A percentile compares a stretch with the other conserved stretches of the same genome.
These are phyloP conservation scores for Hordeum marinum DNA, from an alignment of 176 grass and related monocot species.

Conservation along the genomic window DNA sequence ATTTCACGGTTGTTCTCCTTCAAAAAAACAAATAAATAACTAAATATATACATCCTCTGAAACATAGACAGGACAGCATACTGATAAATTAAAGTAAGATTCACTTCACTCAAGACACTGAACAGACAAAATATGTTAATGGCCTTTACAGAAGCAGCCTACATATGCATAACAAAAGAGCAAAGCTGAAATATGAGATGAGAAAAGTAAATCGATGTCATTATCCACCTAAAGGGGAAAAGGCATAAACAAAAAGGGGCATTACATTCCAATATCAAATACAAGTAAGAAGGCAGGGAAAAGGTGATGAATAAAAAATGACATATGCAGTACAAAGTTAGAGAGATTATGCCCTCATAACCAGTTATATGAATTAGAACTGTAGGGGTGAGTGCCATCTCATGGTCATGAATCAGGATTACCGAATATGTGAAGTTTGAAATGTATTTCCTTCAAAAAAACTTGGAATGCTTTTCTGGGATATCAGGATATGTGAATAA, in stretches of 20 bases:
- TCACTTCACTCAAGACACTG: not conserved
- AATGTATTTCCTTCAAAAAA: not conserved
- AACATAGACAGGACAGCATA: not conserved
- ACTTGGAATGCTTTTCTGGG: not conserved
- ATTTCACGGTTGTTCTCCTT: conserved; percentile 13
- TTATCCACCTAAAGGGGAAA: not conserved
- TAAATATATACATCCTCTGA: not conserved
- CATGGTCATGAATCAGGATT: not conserved
- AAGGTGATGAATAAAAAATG: not conserved
- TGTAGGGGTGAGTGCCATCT: not conserved
- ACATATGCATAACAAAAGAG: not conserved
- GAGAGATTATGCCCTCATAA: not conserved
- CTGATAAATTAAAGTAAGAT: not conserved
- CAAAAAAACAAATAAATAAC: not conserved
- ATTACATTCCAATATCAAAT: not conserved
- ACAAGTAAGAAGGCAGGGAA: not conserved
- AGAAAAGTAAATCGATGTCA: not conserved
- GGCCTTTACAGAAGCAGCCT: not conserved
- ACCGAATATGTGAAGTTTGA: not conserved
- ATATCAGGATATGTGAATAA: not conserved
- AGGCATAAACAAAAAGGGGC: not conserved
- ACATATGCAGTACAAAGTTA: not conserved
- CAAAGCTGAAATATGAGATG: not conserved
- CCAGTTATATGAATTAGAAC: not conserved
- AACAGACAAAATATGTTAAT: not conserved